Percentiles rank a stretch among this genome's conserved stretches.
Conservation (phyloP, 2,329 filamentous ascomycete species). For the Thielaviopsis cerberus region DNA sequence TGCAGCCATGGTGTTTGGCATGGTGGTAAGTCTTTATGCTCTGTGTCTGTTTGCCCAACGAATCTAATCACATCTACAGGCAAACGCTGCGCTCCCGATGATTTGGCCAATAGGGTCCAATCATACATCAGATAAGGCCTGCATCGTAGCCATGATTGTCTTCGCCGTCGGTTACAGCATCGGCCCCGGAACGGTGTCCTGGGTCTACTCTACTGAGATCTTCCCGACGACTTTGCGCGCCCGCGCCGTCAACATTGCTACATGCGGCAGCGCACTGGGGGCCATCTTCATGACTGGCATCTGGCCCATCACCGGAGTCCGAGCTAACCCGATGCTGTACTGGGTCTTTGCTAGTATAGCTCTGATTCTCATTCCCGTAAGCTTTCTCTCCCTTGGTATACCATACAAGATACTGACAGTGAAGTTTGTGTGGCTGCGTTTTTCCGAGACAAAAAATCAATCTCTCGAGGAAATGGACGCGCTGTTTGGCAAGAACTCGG, state of each 20-base stretch:
- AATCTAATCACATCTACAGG: conserved; percentile 17
- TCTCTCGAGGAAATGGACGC: conserved; percentile 27
- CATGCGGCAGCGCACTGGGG: conserved; percentile 35
- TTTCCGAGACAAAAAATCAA: conserved; percentile 27
- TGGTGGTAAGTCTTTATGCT: conserved; percentile 25
- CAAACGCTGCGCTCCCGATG: conserved; percentile 34
- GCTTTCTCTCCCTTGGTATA: conserved; percentile 10
- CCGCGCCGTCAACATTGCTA: conserved; percentile 35
- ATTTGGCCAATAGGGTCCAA: conserved; percentile 22
- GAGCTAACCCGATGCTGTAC: conserved; percentile 25
- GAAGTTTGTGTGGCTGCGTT: conserved; percentile 24
- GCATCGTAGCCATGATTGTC: conserved; percentile 37
- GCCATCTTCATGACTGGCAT: conserved; percentile 34
- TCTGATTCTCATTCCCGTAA: conserved; percentile 26
- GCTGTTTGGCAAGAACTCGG: conserved; percentile 19
- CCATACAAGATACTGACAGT: background rate
- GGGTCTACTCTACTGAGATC: conserved; percentile 44
- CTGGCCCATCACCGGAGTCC: conserved; percentile 34
- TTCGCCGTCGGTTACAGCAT: conserved; percentile 40
- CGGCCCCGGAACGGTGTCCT: conserved; percentile 36
- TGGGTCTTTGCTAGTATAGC: conserved; percentile 40
- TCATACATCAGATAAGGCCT: conserved; percentile 26
- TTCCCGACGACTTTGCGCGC: conserved; percentile 39
- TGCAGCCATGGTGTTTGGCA: conserved; percentile 31
- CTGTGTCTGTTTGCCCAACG: background rate